phyloP scores from a whole-genome alignment of 225 moss, liverwort and hornwort species.

The Rhytidiadelphus loreus region DNA sequence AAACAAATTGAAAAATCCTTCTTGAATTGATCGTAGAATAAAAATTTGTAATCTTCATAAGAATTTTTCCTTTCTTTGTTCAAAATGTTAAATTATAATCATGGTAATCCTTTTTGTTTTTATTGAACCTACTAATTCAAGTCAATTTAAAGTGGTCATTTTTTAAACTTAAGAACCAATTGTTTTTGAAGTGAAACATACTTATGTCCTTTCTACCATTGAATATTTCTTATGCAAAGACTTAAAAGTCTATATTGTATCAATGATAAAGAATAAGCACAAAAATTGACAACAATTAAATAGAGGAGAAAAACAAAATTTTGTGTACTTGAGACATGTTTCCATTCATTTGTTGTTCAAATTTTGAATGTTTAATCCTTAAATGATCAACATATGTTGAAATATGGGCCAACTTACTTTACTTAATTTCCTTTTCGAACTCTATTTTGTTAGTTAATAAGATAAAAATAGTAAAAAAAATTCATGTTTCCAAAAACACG shows the following conservation, averaged over 20 bases:
- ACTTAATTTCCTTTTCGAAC: not conserved
- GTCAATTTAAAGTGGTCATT: not conserved
- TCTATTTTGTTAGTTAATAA: not conserved
- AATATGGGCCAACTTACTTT: not conserved
- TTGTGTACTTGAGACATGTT: not conserved
- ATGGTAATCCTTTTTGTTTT: not conserved
- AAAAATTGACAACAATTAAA: not conserved
- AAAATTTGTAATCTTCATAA: not conserved
- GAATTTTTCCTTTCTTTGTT: no score
- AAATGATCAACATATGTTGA: not conserved
- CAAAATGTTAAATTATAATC: not conserved
- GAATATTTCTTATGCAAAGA: not conserved
- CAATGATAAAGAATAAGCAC: not conserved
- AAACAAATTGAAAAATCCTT: not conserved
- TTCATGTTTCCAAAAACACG: not conserved
- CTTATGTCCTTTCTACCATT: not conserved
- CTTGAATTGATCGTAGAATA: not conserved
- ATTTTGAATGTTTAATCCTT: not conserved
- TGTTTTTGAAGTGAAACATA: not conserved
- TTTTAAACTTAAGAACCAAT: not conserved
- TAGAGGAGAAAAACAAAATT: not conserved
- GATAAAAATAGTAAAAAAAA: not conserved
- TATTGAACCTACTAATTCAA: not conserved
- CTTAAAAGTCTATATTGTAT: no score
- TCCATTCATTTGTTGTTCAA: not conserved